phyloP scores from a whole-genome alignment of 441 rosid species.

The Gossypium lobatum region DNA sequence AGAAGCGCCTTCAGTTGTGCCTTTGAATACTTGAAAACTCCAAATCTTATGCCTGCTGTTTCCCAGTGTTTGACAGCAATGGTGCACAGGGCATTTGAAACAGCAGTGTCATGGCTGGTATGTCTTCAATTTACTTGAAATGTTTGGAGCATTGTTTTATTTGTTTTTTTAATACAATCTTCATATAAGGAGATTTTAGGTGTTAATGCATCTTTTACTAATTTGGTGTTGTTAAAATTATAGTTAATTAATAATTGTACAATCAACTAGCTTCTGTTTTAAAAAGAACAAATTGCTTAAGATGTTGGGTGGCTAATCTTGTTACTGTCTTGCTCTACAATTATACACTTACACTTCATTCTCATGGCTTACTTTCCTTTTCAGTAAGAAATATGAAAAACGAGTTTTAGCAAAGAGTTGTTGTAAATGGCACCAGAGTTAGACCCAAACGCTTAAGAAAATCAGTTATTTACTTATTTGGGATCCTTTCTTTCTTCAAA shows the following conservation, averaged over 20 bases:
- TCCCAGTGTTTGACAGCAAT: constrained; percentile 87
- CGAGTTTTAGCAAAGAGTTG: background rate
- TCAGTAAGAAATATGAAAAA: background rate
- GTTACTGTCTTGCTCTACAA: background rate
- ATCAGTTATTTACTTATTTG: background rate
- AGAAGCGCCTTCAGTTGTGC: constrained; percentile 98
- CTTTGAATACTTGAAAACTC: constrained; percentile 93
- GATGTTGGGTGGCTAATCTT: background rate
- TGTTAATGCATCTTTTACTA: background rate
- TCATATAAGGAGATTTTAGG: background rate
- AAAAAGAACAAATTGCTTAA: background rate
- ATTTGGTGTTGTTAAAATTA: background rate
- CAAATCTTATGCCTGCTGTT: constrained; percentile 86
- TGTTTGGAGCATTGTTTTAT: constrained; percentile 12
- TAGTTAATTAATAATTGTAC: constrained; percentile 1
- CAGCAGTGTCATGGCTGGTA: constrained; percentile 95
- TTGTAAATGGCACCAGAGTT: background rate
- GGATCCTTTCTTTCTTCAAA: background rate
- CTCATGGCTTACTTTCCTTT: background rate
- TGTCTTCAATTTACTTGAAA: constrained; percentile 16
- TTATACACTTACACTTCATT: background rate
- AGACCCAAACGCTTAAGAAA: background rate
- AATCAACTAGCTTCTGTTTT: background rate
- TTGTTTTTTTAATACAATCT: background rate
- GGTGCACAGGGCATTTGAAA: constrained; percentile 90